phyloP scores from a whole-genome alignment of 2,329 filamentous ascomycete genomes.

The Ceratocystis destructans region DNA sequence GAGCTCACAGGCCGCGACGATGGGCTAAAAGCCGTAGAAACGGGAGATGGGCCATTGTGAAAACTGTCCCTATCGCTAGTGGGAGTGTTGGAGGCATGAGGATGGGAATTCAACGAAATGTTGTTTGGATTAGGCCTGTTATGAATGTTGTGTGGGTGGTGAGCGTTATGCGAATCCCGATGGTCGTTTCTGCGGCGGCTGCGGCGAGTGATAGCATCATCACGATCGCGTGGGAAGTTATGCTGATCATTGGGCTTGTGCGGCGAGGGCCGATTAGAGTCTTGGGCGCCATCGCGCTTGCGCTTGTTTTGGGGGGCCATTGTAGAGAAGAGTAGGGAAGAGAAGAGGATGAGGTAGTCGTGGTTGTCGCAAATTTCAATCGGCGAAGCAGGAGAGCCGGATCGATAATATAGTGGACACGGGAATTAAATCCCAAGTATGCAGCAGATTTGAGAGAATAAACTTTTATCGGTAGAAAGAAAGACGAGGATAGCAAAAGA shows the following conservation, averaged over 20 bases:
- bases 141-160: slow-evolving; percentile 26
- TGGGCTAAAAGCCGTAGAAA: slow-evolving; percentile 10
- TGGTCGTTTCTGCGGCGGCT: slow-evolving; percentile 36
- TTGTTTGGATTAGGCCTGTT: slow-evolving; percentile 24
- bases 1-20: slow-evolving; percentile 18
- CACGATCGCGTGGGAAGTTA: slow-evolving; percentile 45
- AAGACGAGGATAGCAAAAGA: not conserved
- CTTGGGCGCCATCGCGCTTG: slow-evolving; percentile 37
- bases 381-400: not conserved
- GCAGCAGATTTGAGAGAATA: not conserved
- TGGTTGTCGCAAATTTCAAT: slow-evolving; percentile 9
- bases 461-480: slow-evolving; percentile 1
- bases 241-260: slow-evolving; percentile 46
- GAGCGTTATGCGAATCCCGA: slow-evolving; percentile 36
- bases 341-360: not conserved
- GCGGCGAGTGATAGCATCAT: slow-evolving; percentile 31
- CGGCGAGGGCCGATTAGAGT: slow-evolving; percentile 41
- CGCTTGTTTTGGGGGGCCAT: slow-evolving; percentile 50
- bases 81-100: not conserved
- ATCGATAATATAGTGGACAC: not conserved
- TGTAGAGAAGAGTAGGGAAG: slow-evolving; percentile 22
- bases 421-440: not conserved
- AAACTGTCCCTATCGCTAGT: slow-evolving; percentile 9
- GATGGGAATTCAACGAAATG: not conserved
- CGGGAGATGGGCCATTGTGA: slow-evolving; percentile 11